Evolutionary conservation across 805 yeast species (phyloP).

Genomic region (Kluyveromyces siamensis): DNA sequence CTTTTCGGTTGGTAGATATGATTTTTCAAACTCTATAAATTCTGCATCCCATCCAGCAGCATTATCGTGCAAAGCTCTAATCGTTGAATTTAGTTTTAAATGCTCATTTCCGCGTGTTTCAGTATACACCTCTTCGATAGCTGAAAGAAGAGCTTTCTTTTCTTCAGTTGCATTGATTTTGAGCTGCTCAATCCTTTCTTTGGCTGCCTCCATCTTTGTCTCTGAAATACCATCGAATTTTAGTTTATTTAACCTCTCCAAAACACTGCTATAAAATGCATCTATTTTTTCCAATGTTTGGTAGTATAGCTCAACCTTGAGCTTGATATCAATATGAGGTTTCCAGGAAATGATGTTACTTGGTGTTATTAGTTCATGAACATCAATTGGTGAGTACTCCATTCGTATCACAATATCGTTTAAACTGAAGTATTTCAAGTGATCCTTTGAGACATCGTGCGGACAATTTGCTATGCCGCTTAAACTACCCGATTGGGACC

Average conservation of each 20-base stretch:
- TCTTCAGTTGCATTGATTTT: constrained; percentile 47
- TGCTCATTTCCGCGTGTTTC: constrained; percentile 54
- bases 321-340: constrained; percentile 55
- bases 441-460: constrained; percentile 77
- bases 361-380: constrained; percentile 75
- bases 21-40: constrained; percentile 68
- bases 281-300: constrained; percentile 44
- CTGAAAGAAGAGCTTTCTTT: constrained; percentile 32
- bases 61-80: constrained; percentile 66
- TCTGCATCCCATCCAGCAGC: constrained; percentile 85
- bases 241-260: constrained; percentile 63
- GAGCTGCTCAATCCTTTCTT: constrained; percentile 46
- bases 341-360: constrained; percentile 61
- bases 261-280: constrained; percentile 64
- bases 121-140: constrained; percentile 45
- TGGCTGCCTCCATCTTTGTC: constrained; percentile 66
- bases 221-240: constrained; percentile 61
- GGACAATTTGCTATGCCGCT: constrained; percentile 58
- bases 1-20: constrained; percentile 80
- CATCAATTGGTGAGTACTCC: constrained; percentile 67
- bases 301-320: constrained; percentile 56
- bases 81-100: constrained; percentile 57
- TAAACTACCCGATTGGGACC: constrained; percentile 50
- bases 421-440: constrained; percentile 74
- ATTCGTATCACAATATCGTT: constrained; percentile 70